Conservation (phyloP, 164 flowering plant species). For the Platanus orientalis region DNA sequence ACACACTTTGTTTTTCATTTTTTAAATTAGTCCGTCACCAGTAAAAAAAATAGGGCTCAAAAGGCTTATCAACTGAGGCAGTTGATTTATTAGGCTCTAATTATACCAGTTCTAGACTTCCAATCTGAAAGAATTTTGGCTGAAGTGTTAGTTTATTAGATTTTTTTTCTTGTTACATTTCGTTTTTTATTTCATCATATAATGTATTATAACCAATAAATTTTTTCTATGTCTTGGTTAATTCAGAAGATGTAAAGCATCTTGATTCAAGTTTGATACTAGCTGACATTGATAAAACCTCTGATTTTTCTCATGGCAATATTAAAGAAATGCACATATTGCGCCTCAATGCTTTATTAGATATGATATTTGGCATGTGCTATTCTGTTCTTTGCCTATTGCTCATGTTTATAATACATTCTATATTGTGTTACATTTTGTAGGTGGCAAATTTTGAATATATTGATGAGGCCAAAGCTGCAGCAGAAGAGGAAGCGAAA, state of each 20-base stretch:
- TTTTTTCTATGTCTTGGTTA: neutral
- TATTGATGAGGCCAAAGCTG: slow-evolving; percentile 70
- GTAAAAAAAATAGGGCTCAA: too few relatives aligned
- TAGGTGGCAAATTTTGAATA: slow-evolving; percentile 99
- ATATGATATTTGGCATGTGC: neutral
- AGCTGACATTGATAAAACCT: neutral
- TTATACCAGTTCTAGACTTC: too few relatives aligned
- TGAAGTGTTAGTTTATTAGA: too few relatives aligned
- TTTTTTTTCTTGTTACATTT: too few relatives aligned
- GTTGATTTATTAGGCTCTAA: too few relatives aligned
- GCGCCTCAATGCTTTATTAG: neutral
- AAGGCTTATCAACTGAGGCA: too few relatives aligned
- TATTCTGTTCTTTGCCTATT: neutral
- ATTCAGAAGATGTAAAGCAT: neutral
- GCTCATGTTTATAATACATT: neutral
- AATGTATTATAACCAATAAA: too few relatives aligned
- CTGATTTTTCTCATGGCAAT: neutral
- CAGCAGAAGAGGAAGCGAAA: slow-evolving; percentile 53
- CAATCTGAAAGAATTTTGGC: too few relatives aligned
- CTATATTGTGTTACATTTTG: slow-evolving; percentile 1
- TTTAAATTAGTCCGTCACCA: too few relatives aligned
- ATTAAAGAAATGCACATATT: neutral
- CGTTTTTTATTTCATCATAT: too few relatives aligned
- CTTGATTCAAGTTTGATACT: neutral
- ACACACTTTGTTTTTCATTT: too few relatives aligned